Conservation (phyloP, 495 filamentous ascomycete species). For the Neurospora sp. region DNA sequence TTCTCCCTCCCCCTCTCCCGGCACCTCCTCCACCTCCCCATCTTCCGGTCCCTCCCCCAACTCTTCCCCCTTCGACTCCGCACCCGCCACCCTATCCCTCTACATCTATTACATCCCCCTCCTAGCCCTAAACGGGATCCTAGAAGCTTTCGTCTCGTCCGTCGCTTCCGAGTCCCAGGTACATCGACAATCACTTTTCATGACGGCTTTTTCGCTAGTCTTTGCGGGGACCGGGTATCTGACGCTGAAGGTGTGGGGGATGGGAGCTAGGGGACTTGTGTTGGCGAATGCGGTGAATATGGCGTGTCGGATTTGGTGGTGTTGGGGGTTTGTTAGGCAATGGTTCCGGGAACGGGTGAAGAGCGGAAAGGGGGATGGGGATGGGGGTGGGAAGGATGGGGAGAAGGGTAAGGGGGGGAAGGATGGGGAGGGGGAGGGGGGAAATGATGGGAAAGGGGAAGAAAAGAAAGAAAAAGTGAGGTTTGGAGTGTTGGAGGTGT, state of each 20-base stretch:
- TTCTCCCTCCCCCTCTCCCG: no score
- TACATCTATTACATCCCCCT: conserved; percentile 93
- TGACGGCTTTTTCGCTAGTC: conserved; percentile 62
- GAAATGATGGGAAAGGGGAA: no score
- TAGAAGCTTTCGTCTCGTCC: conserved; percentile 84
- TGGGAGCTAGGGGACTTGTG: conserved; percentile 74
- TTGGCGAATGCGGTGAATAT: conserved; percentile 81
- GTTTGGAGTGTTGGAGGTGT: conserved; percentile 18
- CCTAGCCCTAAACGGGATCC: conserved; percentile 81
- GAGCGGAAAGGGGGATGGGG: no score
- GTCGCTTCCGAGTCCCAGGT: conserved; percentile 65
- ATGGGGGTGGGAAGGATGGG: not conserved
- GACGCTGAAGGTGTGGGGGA: conserved; percentile 50
- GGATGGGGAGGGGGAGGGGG: no score
- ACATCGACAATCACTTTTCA: conserved; percentile 66
- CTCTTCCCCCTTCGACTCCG: no score
- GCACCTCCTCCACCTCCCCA: no score
- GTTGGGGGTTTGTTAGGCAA: conserved; percentile 52
- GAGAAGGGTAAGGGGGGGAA: no score
- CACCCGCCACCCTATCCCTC: conserved; percentile 51
- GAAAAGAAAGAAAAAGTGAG: no score
- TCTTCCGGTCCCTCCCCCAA: no score
- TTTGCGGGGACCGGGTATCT: conserved; percentile 65
- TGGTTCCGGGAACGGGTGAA: conserved; percentile 51
- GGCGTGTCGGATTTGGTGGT: conserved; percentile 73